Conservation (phyloP, 805 yeast species). For the Suhomyces xylopsoci region DNA sequence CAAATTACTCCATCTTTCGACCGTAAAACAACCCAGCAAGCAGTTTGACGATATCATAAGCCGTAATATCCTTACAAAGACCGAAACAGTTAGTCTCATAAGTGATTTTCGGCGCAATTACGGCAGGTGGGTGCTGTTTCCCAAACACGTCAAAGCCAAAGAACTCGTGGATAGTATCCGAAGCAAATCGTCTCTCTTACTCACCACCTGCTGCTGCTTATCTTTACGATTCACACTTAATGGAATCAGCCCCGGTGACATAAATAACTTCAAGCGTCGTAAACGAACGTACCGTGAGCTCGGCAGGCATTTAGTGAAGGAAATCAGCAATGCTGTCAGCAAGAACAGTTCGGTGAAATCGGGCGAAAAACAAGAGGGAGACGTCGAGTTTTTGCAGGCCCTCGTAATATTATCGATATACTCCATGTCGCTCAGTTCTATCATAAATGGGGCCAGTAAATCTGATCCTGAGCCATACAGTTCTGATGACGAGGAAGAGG, state of each 20-base stretch:
- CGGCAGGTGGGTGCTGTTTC: conserved; percentile 77
- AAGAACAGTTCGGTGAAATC: conserved; percentile 24
- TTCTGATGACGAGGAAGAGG: conserved; percentile 6
- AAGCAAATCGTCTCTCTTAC: conserved; percentile 54
- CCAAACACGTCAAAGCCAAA: conserved; percentile 48
- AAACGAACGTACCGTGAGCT: conserved; percentile 38
- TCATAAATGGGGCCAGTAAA: conserved; percentile 14
- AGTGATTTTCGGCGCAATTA: conserved; percentile 61
- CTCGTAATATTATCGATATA: conserved; percentile 64
- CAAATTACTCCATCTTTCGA: conserved; percentile 20
- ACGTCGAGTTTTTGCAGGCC: conserved; percentile 64
- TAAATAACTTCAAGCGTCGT: conserved; percentile 17
- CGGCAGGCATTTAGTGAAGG: conserved; percentile 46
- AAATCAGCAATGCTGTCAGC: conserved; percentile 45
- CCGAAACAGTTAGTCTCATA: conserved; percentile 50
- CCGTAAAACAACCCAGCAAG: conserved; percentile 12
- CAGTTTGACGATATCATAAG: conserved; percentile 47
- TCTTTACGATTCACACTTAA: conserved; percentile 49
- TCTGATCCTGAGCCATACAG: conserved; percentile 2
- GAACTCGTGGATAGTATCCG: conserved; percentile 49
- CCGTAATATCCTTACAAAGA: conserved; percentile 45
- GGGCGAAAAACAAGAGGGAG: conserved; percentile 17
- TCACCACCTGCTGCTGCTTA: conserved; percentile 64
- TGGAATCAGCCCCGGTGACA: conserved; percentile 18
- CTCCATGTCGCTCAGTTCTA: conserved; percentile 56